These are phyloP conservation scores for Emergomyces pasteurianus DNA, from an alignment of 2,329 filamentous ascomycete species.

Conservation along the genomic window DNA sequence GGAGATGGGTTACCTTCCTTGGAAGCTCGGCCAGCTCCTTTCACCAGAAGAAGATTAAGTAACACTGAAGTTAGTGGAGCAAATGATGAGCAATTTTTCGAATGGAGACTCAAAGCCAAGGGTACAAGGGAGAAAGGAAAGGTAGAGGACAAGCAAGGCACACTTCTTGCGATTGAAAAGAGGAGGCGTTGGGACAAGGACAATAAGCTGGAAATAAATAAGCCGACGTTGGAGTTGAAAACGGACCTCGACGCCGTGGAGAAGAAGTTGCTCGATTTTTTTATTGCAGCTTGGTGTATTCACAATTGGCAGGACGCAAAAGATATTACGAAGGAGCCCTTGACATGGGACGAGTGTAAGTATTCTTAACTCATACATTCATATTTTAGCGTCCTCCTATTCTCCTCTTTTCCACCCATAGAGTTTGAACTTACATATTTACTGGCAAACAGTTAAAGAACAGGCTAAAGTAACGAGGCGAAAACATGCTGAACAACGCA, in stretches of 20 bases:
- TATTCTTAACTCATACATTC: neutral
- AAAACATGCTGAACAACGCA: neutral
- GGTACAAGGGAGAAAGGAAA: neutral
- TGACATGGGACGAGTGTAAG: slow-evolving; percentile 12
- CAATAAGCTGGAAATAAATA: slow-evolving; percentile 6
- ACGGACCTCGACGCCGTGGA: slow-evolving; percentile 6
- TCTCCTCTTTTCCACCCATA: neutral
- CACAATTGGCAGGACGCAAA: slow-evolving; percentile 13
- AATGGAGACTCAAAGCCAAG: slow-evolving; percentile 8
- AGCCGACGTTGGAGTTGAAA: slow-evolving; percentile 9
- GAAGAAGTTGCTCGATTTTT: slow-evolving; percentile 9
- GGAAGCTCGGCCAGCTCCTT: neutral
- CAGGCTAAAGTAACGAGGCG: neutral
- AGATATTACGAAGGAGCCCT: slow-evolving; percentile 10
- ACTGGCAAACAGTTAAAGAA: neutral
- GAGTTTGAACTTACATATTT: neutral
- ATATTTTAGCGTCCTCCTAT: neutral
- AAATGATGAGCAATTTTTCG: slow-evolving; percentile 4
- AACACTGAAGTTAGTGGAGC: neutral
- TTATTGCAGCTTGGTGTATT: slow-evolving; percentile 12
- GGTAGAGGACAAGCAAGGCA: slow-evolving; percentile 1
- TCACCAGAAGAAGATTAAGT: neutral
- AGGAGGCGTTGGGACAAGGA: slow-evolving; percentile 10
- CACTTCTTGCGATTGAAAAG: slow-evolving; percentile 9
- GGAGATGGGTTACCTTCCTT: slow-evolving; percentile 9